Base-by-base conservation (phyloP, 1,284 basidiomycete species). In the Austroboletus niveus region DNA sequence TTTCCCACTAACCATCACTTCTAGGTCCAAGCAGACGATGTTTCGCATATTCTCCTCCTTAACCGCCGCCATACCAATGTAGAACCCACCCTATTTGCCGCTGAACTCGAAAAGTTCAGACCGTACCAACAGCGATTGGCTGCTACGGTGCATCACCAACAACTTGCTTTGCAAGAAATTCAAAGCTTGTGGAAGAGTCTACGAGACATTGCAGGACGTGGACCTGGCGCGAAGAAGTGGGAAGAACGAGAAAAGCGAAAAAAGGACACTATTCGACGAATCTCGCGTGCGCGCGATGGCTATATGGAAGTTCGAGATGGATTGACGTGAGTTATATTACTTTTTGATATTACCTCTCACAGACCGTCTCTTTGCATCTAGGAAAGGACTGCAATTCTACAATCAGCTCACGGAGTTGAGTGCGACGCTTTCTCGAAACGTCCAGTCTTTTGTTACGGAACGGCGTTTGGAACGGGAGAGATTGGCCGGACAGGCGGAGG, bases 21-120 rank as follows among this genome's bases (percentile, higher is more conserved):
- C 22, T 36, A 95, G 92, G 84, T 98, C 43, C 97, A 98, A 81
- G 79, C 80, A 30, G 97, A 99, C 71, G 97, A 99, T 62, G 96
- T 99, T 9, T 98, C 95, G 0, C 94, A 97, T 65, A 77, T 98
- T 1, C 81, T 99, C 1, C 82, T 99, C 2, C 81, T 98, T 48
- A 97, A 98, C 66, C 85, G 93, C 14, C 87, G 94, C 15, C 89
- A 93, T 55, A 81, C 84, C 27, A 84, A 85, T 36, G 87, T 91
- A 5, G 94, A 98, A 60, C 87, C 90, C 0, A 81, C 91, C 1
- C 77, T 98, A 15, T 98, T 98, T 62, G 91, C 93, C 0, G 81
- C 87, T 7, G 95, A 98, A 69, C 81, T 98, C 15, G 95, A 98
- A 69, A 98, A 98, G 72, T 98, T 98, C 76, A 80, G 84, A 22